These are phyloP conservation scores for Physcomitrellopsis africana DNA, from an alignment of 225 moss, liverwort and hornwort genomes.

Conservation along the genomic window DNA sequence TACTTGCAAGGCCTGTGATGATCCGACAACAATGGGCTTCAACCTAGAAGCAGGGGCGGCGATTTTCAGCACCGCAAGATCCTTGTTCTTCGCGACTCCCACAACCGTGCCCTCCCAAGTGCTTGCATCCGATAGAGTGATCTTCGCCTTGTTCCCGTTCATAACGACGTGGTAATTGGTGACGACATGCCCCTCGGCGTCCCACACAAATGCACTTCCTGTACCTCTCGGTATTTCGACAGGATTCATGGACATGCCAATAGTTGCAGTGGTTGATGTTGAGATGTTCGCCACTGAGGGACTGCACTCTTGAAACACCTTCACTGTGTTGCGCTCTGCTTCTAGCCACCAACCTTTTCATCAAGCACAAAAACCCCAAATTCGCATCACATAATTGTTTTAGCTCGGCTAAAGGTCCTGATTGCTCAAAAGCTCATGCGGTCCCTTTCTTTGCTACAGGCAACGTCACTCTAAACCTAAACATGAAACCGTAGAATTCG, in stretches of 20 bases:
- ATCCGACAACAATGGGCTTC: constrained; percentile 58
- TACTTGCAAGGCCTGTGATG: constrained; percentile 68
- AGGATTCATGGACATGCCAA: constrained; percentile 69
- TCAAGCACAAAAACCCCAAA: not conserved
- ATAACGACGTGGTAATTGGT: constrained; percentile 68
- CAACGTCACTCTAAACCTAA: not conserved
- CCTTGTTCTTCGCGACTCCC: constrained; percentile 64
- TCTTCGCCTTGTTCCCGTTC: constrained; percentile 56
- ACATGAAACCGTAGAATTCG: not conserved
- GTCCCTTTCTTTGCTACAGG: not conserved
- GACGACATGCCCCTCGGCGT: constrained; percentile 59
- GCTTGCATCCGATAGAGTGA: constrained; percentile 59
- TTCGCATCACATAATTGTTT: not conserved
- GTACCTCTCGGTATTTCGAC: constrained; percentile 63
- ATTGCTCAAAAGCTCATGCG: not conserved
- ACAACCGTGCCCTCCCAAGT: constrained; percentile 64
- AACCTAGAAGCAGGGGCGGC: constrained; percentile 46
- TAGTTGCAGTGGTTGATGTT: constrained; percentile 47
- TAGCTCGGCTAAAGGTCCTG: not conserved
- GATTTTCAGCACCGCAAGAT: constrained; percentile 64
- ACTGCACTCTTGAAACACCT: constrained; percentile 55
- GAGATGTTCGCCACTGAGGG: constrained; percentile 60
- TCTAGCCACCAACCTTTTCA: constrained; percentile 63
- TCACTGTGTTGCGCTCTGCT: constrained; percentile 63
- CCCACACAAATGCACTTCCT: constrained; percentile 68